Conservation (phyloP, 371 early-diverging fungal species). For the Polyrhizophydium stewartii region DNA sequence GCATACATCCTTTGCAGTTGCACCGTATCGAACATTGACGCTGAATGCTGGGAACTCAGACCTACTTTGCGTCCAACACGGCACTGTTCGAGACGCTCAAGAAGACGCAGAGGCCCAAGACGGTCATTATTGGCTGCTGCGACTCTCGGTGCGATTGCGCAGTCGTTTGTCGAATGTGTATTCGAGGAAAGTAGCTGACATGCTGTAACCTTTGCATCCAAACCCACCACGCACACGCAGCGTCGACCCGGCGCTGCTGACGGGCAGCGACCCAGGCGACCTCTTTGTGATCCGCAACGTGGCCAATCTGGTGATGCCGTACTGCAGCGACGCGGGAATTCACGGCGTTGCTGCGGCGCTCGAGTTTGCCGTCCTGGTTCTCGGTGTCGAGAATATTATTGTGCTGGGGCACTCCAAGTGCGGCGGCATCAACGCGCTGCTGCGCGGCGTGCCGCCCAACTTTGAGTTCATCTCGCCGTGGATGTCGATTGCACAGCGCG, state of each 20-base stretch:
- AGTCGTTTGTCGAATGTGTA: no score
- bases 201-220: background rate
- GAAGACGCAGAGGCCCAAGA: slow-evolving; percentile 30
- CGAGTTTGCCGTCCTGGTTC: slow-evolving; percentile 35
- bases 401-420: slow-evolving; percentile 37
- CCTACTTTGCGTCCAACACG: slow-evolving; percentile 27
- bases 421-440: slow-evolving; percentile 31
- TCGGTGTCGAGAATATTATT: slow-evolving; percentile 30
- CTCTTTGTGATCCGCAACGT: slow-evolving; percentile 39
- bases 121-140: slow-evolving; percentile 34
- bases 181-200: no score
- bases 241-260: slow-evolving; percentile 39
- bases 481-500: slow-evolving; percentile 31
- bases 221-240: no score
- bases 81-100: slow-evolving; percentile 21
- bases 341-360: slow-evolving; percentile 35
- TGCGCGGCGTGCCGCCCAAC: slow-evolving; percentile 17
- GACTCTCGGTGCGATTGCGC: slow-evolving; percentile 21
- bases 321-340: slow-evolving; percentile 15
- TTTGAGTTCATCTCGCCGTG: slow-evolving; percentile 34
- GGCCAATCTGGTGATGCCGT: slow-evolving; percentile 36
- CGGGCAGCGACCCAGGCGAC: slow-evolving; percentile 40
- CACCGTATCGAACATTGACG: background rate
- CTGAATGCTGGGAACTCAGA: background rate
- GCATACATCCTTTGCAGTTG: background rate